phyloP scores from a whole-genome alignment of 192 early-diverging fungal genomes.

The Physocladia obscura region DNA sequence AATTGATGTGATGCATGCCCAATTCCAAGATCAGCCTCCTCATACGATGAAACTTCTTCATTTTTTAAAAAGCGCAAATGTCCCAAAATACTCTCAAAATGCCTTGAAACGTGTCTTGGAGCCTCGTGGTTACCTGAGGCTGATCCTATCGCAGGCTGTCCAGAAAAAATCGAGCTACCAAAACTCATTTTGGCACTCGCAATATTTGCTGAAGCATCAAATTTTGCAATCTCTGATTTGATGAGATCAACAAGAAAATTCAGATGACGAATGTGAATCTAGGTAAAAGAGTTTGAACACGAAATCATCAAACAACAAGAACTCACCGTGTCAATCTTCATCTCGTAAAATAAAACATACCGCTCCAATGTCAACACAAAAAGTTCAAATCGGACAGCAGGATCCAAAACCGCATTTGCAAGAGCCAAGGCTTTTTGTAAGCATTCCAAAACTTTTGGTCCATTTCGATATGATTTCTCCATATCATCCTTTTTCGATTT shows the following conservation, averaged over 20 bases:
- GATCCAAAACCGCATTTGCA: conserved; percentile 90
- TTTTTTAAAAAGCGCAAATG: conserved; percentile 2
- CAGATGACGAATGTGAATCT: conserved; percentile 87
- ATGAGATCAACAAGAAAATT: conserved; percentile 93
- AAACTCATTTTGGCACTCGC: background rate
- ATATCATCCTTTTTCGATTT: conserved; percentile 46
- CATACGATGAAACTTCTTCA: background rate
- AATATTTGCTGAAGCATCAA: background rate
- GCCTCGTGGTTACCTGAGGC: background rate
- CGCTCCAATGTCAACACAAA: conserved; percentile 95
- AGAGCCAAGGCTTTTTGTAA: conserved; percentile 90
- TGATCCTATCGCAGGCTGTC: background rate
- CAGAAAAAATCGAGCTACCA: background rate
- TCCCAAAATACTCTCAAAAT: conserved; percentile 1
- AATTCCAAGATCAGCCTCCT: background rate
- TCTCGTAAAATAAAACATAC: conserved; percentile 91
- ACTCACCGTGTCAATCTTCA: conserved; percentile 78
- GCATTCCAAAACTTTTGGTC: conserved; percentile 81
- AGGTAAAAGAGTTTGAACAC: background rate
- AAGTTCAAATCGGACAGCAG: conserved; percentile 79
- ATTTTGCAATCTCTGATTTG: conserved; percentile 61
- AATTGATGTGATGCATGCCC: too few species aligned
- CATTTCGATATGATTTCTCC: conserved; percentile 67
- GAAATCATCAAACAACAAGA: background rate
- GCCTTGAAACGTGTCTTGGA: background rate